Percentiles rank a stretch among this genome's conserved stretches.
phyloP scores from a whole-genome alignment of 148 eudicot species.

The Heliosperma pusillum region DNA sequence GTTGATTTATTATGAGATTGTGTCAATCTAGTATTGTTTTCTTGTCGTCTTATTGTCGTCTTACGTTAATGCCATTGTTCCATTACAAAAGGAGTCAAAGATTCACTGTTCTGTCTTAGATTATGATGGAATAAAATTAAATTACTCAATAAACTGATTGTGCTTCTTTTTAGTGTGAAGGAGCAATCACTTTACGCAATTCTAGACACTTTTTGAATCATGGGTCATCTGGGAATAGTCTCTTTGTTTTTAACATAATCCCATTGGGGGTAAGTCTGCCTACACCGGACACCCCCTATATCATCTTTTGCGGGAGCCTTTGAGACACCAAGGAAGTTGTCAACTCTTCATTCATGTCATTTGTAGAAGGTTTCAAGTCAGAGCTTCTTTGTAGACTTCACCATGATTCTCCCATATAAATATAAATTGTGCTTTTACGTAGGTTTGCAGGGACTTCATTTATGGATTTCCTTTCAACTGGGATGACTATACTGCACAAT shows the following conservation, averaged over 20 bases:
- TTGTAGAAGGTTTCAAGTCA: not conserved
- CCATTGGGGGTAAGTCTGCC: not conserved
- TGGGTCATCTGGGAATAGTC: not conserved
- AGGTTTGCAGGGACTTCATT: conserved; percentile 50
- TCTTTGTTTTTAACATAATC: not conserved
- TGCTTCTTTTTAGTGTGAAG: not conserved
- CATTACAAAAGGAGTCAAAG: not conserved
- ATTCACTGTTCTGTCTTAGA: not conserved
- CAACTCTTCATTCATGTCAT: too few species aligned
- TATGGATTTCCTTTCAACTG: conserved; percentile 59
- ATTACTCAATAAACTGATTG: not conserved
- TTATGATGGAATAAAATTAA: not conserved
- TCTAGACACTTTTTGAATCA: not conserved
- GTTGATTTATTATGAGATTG: not conserved
- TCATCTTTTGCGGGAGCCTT: not conserved
- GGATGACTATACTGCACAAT: conserved; percentile 41
- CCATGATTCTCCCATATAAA: not conserved
- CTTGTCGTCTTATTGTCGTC: too few species aligned
- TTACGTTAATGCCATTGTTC: not conserved
- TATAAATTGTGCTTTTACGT: conserved; percentile 11
- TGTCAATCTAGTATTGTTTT: not conserved
- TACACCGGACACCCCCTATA: not conserved
- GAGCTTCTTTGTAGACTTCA: not conserved
- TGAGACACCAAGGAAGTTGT: not conserved
- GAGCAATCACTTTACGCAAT: not conserved